Conservation (phyloP, 2,329 filamentous ascomycete species). For the Blastomyces silverae region DNA sequence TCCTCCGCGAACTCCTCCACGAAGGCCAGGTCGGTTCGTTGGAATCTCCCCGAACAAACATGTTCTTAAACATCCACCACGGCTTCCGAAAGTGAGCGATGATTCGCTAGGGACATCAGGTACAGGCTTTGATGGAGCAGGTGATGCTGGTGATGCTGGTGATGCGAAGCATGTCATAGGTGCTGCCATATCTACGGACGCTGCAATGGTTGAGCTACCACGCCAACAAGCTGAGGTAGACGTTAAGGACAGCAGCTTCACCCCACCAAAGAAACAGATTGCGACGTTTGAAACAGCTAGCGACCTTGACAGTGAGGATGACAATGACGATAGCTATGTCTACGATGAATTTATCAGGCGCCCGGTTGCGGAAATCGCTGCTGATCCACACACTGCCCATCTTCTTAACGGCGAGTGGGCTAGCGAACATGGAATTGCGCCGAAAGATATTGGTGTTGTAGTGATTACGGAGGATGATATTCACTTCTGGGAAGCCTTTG, state of each 20-base stretch:
- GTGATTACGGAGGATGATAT: conserved; percentile 41
- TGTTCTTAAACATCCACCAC: conserved; percentile 35
- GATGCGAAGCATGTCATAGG: neutral
- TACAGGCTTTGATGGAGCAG: neutral
- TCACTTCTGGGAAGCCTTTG: conserved; percentile 52
- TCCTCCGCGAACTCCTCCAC: conserved; percentile 10
- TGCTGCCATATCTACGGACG: neutral
- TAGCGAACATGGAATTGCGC: conserved; percentile 19
- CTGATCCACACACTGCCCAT: conserved; percentile 15
- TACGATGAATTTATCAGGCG: conserved; percentile 57
- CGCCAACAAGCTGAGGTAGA: neutral
- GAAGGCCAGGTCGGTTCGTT: conserved; percentile 3
- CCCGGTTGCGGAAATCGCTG: conserved; percentile 30
- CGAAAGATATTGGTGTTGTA: conserved; percentile 37
- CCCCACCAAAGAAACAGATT: conserved; percentile 1
- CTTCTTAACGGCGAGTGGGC: conserved; percentile 18
- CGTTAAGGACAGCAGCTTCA: neutral
- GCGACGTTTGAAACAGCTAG: conserved; percentile 13
- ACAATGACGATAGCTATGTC: conserved; percentile 50
- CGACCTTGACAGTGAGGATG: conserved; percentile 30
- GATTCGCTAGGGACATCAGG: neutral
- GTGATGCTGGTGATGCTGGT: conserved; percentile 4
- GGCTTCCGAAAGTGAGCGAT: conserved; percentile 25
- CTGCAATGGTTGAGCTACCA: neutral
- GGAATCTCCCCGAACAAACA: conserved; percentile 24